Percentiles rank a stretch among this genome's conserved stretches.
Evolutionary conservation across 371 early-diverging fungal genomes (phyloP).

Genomic region (Syncephalastrum monosporum): DNA sequence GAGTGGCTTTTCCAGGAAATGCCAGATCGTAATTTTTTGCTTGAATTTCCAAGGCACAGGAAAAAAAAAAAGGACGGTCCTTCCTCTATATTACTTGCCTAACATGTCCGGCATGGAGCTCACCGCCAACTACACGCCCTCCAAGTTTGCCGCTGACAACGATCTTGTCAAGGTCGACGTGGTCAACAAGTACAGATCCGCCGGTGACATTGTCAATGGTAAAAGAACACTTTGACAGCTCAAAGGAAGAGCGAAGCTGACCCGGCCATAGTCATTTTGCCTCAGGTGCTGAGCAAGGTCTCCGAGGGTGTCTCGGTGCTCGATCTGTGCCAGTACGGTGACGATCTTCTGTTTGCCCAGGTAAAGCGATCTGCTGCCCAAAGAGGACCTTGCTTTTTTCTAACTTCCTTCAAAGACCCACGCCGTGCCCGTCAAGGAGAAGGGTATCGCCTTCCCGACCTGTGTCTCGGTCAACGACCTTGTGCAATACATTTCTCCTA

Average conservation of each 20-base stretch:
- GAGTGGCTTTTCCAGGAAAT: too few species aligned
- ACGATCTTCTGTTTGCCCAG: constrained; percentile 68
- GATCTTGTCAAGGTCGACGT: constrained; percentile 60
- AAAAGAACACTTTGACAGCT: constrained; percentile 9
- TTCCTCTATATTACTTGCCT: too few species aligned
- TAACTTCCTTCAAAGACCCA: constrained; percentile 47
- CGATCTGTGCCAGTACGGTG: constrained; percentile 83
- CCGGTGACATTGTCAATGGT: constrained; percentile 83
- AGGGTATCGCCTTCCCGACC: constrained; percentile 88
- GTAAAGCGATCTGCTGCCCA: constrained; percentile 34
- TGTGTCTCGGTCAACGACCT: constrained; percentile 80
- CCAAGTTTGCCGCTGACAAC: constrained; percentile 67
- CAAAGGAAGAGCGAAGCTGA: too few species aligned
- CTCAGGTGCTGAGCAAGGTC: constrained; percentile 54
- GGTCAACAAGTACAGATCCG: constrained; percentile 78
- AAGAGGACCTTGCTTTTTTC: neutral
- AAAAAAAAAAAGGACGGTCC: too few species aligned
- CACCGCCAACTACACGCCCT: constrained; percentile 29
- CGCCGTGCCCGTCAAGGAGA: constrained; percentile 67
- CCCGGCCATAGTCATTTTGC: constrained; percentile 25
- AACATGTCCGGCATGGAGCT: too few species aligned
- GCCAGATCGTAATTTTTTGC: too few species aligned
- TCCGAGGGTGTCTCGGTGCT: constrained; percentile 62
- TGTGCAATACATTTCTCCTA: constrained; percentile 76
- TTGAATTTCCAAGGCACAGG: too few species aligned